These are phyloP conservation scores for Pyrenochaeta sp. DNA, from an alignment of 2,329 filamentous ascomycete species.

Conservation along the genomic window DNA sequence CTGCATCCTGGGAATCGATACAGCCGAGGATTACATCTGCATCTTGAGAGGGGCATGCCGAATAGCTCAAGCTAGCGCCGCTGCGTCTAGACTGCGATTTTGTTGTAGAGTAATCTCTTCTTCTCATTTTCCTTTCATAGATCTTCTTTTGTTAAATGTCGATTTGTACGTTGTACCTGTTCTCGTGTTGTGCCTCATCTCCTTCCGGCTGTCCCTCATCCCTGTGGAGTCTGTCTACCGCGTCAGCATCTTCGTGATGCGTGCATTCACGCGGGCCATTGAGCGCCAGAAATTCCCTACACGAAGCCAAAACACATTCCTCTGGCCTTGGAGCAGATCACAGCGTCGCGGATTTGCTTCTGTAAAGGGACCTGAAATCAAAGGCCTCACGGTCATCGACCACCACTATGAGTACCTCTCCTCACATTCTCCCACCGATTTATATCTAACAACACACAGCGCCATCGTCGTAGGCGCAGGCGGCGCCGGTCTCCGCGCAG, in stretches of 20 bases:
- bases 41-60: conserved; percentile 23
- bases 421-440: background rate
- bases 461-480: conserved; percentile 61
- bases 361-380: conserved; percentile 20
- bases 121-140: too few relatives aligned
- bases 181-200: too few relatives aligned
- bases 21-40: conserved; percentile 31
- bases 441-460: conserved; percentile 23
- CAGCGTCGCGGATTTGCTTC: conserved; percentile 25
- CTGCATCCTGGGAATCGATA: too few relatives aligned
- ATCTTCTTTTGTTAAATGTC: too few relatives aligned
- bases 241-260: conserved; percentile 37
- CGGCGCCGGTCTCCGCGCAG: conserved; percentile 68
- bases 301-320: conserved; percentile 7
- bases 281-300: conserved; percentile 23
- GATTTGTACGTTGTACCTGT: too few relatives aligned
- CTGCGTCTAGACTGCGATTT: too few relatives aligned
- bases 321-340: conserved; percentile 2
- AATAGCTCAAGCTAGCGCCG: conserved; percentile 27
- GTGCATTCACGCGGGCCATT: conserved; percentile 30
- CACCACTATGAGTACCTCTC: conserved; percentile 44
- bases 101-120: too few relatives aligned
- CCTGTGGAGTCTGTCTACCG: too few relatives aligned
- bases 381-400: conserved; percentile 38
- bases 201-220: background rate